A percentile compares a stretch with the other conserved stretches of the same genome.
Conservation (phyloP, 108 stramenopile species). For the Cyclostephanos invisitatus region DNA sequence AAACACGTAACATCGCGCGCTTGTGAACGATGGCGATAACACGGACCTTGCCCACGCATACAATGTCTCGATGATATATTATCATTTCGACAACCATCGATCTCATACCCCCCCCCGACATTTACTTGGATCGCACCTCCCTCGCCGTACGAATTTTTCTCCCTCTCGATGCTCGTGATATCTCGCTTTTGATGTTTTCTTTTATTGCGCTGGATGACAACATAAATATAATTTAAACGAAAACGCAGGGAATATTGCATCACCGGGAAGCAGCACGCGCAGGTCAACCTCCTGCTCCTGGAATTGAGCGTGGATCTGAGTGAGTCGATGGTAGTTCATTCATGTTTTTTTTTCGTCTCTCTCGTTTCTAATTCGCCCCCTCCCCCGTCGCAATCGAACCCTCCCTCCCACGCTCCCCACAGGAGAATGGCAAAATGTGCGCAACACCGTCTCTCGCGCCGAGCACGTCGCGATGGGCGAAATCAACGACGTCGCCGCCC, state of each 20-base stretch:
- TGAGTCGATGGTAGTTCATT: slow-evolving; percentile 7
- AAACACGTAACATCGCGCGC: no score
- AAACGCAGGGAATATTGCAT: slow-evolving; percentile 67
- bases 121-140: not conserved
- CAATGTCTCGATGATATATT: no score
- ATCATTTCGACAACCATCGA: no score
- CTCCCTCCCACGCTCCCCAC: slow-evolving; percentile 14
- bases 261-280: slow-evolving; percentile 56
- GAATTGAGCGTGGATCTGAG: slow-evolving; percentile 58
- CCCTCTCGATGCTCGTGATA: no score
- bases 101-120: not conserved
- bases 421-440: not conserved
- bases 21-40: no score
- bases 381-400: not conserved
- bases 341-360: slow-evolving; percentile 27
- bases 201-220: no score
- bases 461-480: slow-evolving; percentile 22
- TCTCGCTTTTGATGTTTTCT: no score
- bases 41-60: no score
- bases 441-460: slow-evolving; percentile 11
- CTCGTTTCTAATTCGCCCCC: slow-evolving; percentile 20
- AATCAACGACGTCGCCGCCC: slow-evolving; percentile 17
- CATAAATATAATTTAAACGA: no score
- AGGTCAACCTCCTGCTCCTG: slow-evolving; percentile 56
- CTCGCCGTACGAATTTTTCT: no score